Percentiles rank a stretch among this genome's conserved stretches.
These are phyloP conservation scores for Jacaranda copaia DNA, from an alignment of 257 asterid genomes.

Conservation along the genomic window DNA sequence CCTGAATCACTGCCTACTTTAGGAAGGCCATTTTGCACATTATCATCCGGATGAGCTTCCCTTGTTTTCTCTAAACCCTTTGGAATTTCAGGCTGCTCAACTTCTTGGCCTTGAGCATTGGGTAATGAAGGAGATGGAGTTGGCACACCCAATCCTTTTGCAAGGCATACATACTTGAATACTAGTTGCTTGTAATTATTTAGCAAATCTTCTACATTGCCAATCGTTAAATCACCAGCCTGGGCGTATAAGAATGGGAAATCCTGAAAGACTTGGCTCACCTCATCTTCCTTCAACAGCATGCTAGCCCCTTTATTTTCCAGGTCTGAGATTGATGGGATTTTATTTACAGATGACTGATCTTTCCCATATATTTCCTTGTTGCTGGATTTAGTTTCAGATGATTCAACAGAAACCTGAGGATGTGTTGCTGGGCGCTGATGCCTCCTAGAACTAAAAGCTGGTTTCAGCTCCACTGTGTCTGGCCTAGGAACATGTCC, in stretches of 20 bases:
- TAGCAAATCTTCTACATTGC: constrained; percentile 78
- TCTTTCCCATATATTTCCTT: constrained; percentile 55
- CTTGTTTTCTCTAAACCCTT: constrained; percentile 43
- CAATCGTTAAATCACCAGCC: constrained; percentile 74
- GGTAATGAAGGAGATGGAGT: constrained; percentile 45
- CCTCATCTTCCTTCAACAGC: constrained; percentile 71
- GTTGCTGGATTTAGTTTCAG: constrained; percentile 52
- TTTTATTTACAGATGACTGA: constrained; percentile 49
- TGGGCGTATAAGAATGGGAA: constrained; percentile 82
- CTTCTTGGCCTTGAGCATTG: constrained; percentile 35
- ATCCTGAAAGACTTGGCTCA: constrained; percentile 57
- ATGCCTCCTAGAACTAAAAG: constrained; percentile 44
- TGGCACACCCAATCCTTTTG: constrained; percentile 74
- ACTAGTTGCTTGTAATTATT: constrained; percentile 79
- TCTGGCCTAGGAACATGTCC: constrained; percentile 48
- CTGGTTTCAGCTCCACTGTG: constrained; percentile 40
- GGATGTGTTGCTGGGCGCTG: constrained; percentile 40
- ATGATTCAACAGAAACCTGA: constrained; percentile 44
- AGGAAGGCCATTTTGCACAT: constrained; percentile 33
- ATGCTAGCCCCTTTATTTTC: constrained; percentile 79
- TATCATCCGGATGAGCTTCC: constrained; percentile 35
- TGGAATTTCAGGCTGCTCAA: constrained; percentile 38
- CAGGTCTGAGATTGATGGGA: constrained; percentile 77
- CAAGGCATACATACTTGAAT: constrained; percentile 81
- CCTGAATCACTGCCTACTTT: constrained; percentile 30